phyloP scores from a whole-genome alignment of 164 flowering plant genomes.

The Amborella trichopoda region DNA sequence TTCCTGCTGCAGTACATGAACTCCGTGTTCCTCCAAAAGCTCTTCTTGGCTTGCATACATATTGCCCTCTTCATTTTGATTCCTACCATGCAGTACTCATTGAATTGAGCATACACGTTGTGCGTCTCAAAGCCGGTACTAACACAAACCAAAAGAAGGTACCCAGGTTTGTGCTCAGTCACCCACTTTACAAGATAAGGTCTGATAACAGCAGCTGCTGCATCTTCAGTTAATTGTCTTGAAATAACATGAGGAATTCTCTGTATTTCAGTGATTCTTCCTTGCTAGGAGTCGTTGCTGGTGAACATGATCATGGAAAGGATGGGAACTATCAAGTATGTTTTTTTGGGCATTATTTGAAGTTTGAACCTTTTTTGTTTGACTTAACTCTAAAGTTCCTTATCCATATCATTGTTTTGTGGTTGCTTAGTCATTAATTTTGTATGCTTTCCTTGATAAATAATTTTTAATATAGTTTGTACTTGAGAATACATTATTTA shows the following conservation, averaged over 20 bases:
- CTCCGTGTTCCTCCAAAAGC: conserved; percentile 93
- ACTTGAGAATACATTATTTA: too few relatives aligned
- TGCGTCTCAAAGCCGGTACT: conserved; percentile 48
- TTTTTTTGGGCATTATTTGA: too few relatives aligned
- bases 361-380: too few relatives aligned
- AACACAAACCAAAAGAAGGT: conserved; percentile 26
- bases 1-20: conserved; percentile 80
- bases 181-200: conserved; percentile 4
- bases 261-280: conserved; percentile 33
- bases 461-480: too few relatives aligned
- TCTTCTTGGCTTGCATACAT: conserved; percentile 89
- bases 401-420: too few relatives aligned
- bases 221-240: neutral
- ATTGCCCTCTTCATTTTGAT: conserved; percentile 95
- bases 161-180: conserved; percentile 64
- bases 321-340: conserved; percentile 43
- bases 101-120: conserved; percentile 61
- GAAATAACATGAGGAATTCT: conserved; percentile 5
- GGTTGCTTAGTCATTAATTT: too few relatives aligned
- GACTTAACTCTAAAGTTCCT: too few relatives aligned
- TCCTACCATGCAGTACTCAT: conserved; percentile 81
- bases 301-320: conserved; percentile 17
- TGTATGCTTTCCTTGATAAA: too few relatives aligned
- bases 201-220: neutral
- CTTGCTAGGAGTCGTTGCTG: conserved; percentile 14